Percentiles rank a stretch among this genome's conserved stretches.
Conservation (phyloP, 805 yeast genomes). For the Phaffomyces opuntiae region DNA sequence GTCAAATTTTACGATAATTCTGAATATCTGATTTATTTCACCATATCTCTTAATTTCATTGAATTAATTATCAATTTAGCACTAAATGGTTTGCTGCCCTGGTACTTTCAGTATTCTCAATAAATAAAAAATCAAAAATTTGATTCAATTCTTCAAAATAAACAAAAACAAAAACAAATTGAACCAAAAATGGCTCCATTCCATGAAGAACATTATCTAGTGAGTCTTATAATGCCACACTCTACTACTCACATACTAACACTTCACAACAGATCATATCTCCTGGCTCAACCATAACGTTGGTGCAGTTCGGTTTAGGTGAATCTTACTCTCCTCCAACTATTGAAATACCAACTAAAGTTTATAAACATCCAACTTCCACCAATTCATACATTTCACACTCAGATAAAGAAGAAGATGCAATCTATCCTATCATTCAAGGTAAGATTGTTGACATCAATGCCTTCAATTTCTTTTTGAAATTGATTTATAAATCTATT, state of each 20-base stretch:
- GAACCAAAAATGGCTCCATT: slow-evolving; percentile 22
- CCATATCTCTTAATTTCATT: neutral
- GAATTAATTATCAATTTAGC: neutral
- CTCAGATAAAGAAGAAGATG: slow-evolving; percentile 29
- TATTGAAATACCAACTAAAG: slow-evolving; percentile 69
- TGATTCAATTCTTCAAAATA: neutral
- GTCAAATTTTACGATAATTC: too few relatives aligned
- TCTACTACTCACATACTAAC: too few relatives aligned
- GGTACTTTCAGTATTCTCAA: neutral
- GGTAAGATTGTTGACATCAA: slow-evolving; percentile 61
- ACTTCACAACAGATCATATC: slow-evolving; percentile 49
- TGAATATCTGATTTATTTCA: too few relatives aligned
- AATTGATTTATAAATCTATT: slow-evolving; percentile 41
- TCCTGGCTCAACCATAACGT: slow-evolving; percentile 71
- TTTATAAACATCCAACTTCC: slow-evolving; percentile 40
- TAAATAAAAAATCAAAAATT: too few relatives aligned
- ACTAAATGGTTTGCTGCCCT: neutral
- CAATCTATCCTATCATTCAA: slow-evolving; percentile 53
- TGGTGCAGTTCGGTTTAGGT: slow-evolving; percentile 71
- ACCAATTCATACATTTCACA: slow-evolving; percentile 27
- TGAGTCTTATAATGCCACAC: too few relatives aligned
- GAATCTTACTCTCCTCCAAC: slow-evolving; percentile 74
- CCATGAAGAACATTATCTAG: slow-evolving; percentile 19
- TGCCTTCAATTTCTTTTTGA: slow-evolving; percentile 60
- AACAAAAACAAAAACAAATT: neutral